phyloP scores from a whole-genome alignment of 2,329 filamentous ascomycete species.

The Didymosphaeria variabile region DNA sequence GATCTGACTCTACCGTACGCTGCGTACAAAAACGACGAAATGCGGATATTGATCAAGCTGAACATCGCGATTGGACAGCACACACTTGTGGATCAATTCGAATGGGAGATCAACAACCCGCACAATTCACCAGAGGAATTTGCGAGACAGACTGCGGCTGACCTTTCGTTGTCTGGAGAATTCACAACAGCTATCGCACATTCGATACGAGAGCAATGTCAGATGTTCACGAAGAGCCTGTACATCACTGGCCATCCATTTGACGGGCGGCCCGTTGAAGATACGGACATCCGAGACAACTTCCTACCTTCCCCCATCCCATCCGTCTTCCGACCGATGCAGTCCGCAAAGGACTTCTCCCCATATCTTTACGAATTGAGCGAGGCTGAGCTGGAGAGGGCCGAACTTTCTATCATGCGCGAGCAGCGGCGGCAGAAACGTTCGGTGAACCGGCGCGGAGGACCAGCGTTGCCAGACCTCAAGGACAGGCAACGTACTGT shows the following conservation, averaged over 20 bases:
- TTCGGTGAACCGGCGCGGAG: slow-evolving; percentile 91
- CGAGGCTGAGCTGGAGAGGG: slow-evolving; percentile 87
- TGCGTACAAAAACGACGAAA: slow-evolving; percentile 98
- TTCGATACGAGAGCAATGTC: slow-evolving; percentile 94
- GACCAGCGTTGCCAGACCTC: slow-evolving; percentile 92
- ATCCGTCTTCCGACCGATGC: slow-evolving; percentile 86
- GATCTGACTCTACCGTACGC: slow-evolving; percentile 90
- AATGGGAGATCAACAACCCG: slow-evolving; percentile 98
- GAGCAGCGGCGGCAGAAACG: slow-evolving; percentile 95
- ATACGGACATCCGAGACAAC: slow-evolving; percentile 84
- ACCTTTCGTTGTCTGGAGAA: slow-evolving; percentile 90
- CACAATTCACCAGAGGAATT: slow-evolving; percentile 95
- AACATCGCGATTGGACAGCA: slow-evolving; percentile 97
- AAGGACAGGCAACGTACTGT: slow-evolving; percentile 95
- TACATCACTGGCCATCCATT: slow-evolving; percentile 95
- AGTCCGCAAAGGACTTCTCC: slow-evolving; percentile 91
- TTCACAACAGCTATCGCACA: slow-evolving; percentile 98
- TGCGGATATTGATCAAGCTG: slow-evolving; percentile 93
- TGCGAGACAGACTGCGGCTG: slow-evolving; percentile 84
- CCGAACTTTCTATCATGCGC: slow-evolving; percentile 90
- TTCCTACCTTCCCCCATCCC: slow-evolving; percentile 87
- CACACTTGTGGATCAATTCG: slow-evolving; percentile 94
- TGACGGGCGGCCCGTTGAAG: slow-evolving; percentile 90
- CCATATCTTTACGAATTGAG: slow-evolving; percentile 95
- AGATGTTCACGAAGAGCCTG: slow-evolving; percentile 91